Evolutionary conservation across 257 asterid species (phyloP).

Genomic region (Eustoma russellianum): DNA sequence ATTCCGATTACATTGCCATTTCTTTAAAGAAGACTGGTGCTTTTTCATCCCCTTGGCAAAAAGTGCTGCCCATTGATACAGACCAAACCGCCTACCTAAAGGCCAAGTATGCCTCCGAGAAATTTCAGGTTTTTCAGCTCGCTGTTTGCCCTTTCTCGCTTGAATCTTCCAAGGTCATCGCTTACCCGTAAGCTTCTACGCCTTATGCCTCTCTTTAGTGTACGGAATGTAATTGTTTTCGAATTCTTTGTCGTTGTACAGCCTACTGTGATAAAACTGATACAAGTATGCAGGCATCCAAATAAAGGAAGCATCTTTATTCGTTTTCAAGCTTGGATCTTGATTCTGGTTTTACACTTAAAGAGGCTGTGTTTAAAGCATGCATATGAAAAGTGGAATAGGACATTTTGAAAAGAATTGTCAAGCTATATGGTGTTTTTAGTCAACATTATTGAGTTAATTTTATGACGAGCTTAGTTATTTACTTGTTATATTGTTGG

Average conservation of each 20-base stretch:
- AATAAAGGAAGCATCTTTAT: too few relatives aligned
- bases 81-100: conserved; percentile 59
- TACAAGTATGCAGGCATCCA: background rate
- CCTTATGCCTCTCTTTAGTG: background rate
- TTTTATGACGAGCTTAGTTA: background rate
- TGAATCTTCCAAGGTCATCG: conserved; percentile 50
- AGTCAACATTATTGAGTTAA: too few relatives aligned
- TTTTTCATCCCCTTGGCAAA: conserved; percentile 76
- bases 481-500: background rate
- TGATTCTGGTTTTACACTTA: too few relatives aligned
- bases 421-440: too few relatives aligned
- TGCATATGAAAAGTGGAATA: too few relatives aligned
- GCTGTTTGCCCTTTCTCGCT: conserved; percentile 83
- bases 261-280: background rate
- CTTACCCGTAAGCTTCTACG: conserved; percentile 54
- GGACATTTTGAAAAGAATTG: too few relatives aligned
- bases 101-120: conserved; percentile 58
- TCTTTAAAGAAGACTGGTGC: conserved; percentile 60
- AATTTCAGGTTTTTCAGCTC: conserved; percentile 76
- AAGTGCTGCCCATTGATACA: conserved; percentile 60
- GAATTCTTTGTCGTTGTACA: too few relatives aligned
- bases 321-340: too few relatives aligned
- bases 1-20: conserved; percentile 52
- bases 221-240: background rate
- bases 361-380: too few relatives aligned